A percentile compares a stretch with the other conserved stretches of the same genome.
Evolutionary conservation across 176 grass and related monocot genomes (phyloP).

Genomic region (Puccinellia tenuiflora): DNA sequence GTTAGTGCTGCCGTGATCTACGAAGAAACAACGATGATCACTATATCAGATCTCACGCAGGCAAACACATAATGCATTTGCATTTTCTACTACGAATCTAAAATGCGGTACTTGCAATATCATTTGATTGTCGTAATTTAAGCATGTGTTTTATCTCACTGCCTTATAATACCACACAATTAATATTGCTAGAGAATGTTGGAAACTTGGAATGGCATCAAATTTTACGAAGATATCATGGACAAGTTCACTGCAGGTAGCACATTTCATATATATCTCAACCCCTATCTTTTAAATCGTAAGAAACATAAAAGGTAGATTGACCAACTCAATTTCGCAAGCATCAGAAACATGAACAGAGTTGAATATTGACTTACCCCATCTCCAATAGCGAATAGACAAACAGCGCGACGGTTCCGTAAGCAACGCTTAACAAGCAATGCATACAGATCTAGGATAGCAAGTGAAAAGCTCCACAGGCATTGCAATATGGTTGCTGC

Average conservation of each 20-base stretch:
- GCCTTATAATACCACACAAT: not conserved
- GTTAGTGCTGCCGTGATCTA: slow-evolving; percentile 73
- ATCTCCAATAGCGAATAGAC: slow-evolving; percentile 72
- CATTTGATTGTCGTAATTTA: not conserved
- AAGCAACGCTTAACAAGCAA: slow-evolving; percentile 81
- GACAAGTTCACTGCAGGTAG: not conserved
- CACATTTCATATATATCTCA: not conserved
- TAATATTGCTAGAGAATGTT: not conserved
- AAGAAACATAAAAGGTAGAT: not conserved
- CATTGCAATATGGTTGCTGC: slow-evolving; percentile 66
- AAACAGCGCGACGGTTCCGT: slow-evolving; percentile 49
- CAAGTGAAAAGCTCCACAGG: slow-evolving; percentile 71
- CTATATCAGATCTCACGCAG: not conserved
- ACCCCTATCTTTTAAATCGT: not conserved
- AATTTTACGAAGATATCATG: not conserved
- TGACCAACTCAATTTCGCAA: not conserved
- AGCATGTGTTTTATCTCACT: not conserved
- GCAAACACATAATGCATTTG: not conserved
- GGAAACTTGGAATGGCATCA: not conserved
- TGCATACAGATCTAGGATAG: slow-evolving; percentile 80
- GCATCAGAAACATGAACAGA: not conserved
- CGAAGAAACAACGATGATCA: not conserved
- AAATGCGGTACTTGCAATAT: not conserved
- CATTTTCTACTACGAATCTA: not conserved
- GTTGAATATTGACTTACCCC: slow-evolving; percentile 39